Percentiles rank a stretch among this genome's conserved stretches.
Evolutionary conservation across 2,329 filamentous ascomycete genomes (phyloP).

Genomic region (Magnaporthiopsis rhizophila): DNA sequence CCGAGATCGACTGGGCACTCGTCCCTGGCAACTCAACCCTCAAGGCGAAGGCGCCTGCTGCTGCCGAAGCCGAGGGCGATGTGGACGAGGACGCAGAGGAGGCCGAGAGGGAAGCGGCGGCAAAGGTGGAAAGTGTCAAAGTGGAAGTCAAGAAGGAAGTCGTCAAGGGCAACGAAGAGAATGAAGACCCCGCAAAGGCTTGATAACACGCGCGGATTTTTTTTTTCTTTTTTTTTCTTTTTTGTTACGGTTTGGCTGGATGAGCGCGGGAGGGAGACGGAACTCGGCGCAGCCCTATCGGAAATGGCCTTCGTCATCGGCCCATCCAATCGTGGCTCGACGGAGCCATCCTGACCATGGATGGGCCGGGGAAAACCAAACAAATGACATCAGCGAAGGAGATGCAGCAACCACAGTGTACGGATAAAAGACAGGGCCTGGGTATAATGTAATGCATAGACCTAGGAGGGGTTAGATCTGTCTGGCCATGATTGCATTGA

Average conservation of each 20-base stretch:
- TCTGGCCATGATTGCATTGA: neutral
- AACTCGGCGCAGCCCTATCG: neutral
- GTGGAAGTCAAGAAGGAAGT: constrained; percentile 8
- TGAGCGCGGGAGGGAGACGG: neutral
- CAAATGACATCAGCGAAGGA: neutral
- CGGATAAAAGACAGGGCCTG: neutral
- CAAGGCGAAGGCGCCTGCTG: constrained; percentile 14
- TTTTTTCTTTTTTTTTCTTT: too few relatives aligned
- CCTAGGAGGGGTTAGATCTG: too few relatives aligned
- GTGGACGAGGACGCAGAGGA: constrained; percentile 17
- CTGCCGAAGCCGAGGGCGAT: constrained; percentile 17
- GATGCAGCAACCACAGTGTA: neutral
- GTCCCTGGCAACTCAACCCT: constrained; percentile 23
- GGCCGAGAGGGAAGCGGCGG: constrained; percentile 18
- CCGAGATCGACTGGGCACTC: constrained; percentile 78
- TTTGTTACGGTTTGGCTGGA: neutral
- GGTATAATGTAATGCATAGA: neutral
- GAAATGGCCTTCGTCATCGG: neutral
- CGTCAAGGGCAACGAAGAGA: constrained; percentile 6
- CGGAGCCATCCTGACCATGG: neutral
- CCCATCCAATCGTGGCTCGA: neutral
- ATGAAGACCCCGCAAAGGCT: constrained; percentile 3
- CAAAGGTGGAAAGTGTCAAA: constrained; percentile 16
- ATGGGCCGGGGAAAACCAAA: neutral
- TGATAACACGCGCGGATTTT: neutral